These are phyloP conservation scores for Punctularia strigosozonata DNA, from an alignment of 768 basidiomycete genomes.

Conservation along the genomic window DNA sequence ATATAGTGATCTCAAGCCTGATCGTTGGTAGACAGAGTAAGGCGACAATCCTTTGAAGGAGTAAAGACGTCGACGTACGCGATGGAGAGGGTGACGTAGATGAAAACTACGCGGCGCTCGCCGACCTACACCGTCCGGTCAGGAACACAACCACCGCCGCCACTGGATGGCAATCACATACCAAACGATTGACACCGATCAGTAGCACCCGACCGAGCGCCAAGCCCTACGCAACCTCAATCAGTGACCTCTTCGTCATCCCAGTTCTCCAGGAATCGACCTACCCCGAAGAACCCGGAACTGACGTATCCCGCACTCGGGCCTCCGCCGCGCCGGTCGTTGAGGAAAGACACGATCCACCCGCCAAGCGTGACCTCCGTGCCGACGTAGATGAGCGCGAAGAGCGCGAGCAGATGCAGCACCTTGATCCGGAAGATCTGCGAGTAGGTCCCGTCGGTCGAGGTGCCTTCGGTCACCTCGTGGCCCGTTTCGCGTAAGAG, in stretches of 20 bases:
- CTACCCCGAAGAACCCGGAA: constrained; percentile 37
- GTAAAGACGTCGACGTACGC: constrained; percentile 15
- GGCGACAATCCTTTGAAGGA: neutral
- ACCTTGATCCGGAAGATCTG: constrained; percentile 31
- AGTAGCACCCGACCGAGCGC: constrained; percentile 41
- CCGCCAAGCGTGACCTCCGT: constrained; percentile 21
- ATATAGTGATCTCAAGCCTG: constrained; percentile 43
- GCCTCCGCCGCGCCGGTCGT: constrained; percentile 32
- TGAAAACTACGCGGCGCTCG: constrained; percentile 22
- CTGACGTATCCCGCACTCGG: constrained; percentile 36
- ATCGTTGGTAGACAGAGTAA: constrained; percentile 12
- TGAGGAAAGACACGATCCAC: constrained; percentile 45
- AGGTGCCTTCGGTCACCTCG: constrained; percentile 23
- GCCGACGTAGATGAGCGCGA: constrained; percentile 33
- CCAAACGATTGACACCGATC: constrained; percentile 36
- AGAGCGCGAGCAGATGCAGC: constrained; percentile 29
- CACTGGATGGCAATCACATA: constrained; percentile 6
- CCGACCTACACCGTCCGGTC: constrained; percentile 19
- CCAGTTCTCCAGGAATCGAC: too few species aligned
- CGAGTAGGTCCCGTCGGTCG: constrained; percentile 28
- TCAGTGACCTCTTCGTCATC: too few species aligned
- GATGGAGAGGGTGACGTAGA: constrained; percentile 25
- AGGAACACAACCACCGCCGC: neutral
- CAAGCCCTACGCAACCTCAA: too few species aligned
- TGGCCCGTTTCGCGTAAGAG: constrained; percentile 45